Evolutionary conservation across 2,329 filamentous ascomycete genomes (phyloP), one percentile per base, ranked within the genome.

Genomic region (Verticillium nubilum): DNA sequence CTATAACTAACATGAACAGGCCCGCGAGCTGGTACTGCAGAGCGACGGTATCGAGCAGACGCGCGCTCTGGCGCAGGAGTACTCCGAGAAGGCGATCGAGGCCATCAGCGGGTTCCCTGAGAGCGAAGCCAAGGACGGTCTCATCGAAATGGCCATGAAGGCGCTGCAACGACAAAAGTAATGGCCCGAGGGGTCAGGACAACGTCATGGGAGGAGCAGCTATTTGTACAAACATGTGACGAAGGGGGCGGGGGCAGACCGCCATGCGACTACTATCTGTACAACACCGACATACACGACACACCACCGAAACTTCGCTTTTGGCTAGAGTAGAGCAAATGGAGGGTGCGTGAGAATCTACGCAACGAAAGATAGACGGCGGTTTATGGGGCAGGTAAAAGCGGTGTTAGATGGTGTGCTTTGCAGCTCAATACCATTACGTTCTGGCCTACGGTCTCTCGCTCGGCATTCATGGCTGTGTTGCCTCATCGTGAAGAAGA

Each of bases 21-120:
- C 95, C 63, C 88, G 93, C 69, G 85, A 94, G 63, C 78, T 98
- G 54, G 95, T 99, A 23, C 80, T 89, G 29, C 80, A 86, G 66
- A 96, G 91, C 71, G 86, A 95, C 67, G 95, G 95, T 19, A 87
- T 99, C 54, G 90, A 97, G 73, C 92, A 97, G 75, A 99, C 95
- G 1, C 86, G 92, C 66, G 91, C 89, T 7, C 80, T 99, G 29
- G 95, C 95, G 1, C 89, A 96, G 71, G 90, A 96, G 68, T 99
- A 97, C 73, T 88, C 90, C 42, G 89, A 95, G 70, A 91, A 91
- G 70, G 95, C 95, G 28, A 90, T 96, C 62, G 83, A 86, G 5
- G 91, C 93, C n/a, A 90, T 99, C 68, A 82, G 84, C 64, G 77
- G 79, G 53, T 97, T 99, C 74, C 95, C 95, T 6, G 88, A 93